Conservation (phyloP, 2,329 filamentous ascomycete species). For the Colletotrichum musae region DNA sequence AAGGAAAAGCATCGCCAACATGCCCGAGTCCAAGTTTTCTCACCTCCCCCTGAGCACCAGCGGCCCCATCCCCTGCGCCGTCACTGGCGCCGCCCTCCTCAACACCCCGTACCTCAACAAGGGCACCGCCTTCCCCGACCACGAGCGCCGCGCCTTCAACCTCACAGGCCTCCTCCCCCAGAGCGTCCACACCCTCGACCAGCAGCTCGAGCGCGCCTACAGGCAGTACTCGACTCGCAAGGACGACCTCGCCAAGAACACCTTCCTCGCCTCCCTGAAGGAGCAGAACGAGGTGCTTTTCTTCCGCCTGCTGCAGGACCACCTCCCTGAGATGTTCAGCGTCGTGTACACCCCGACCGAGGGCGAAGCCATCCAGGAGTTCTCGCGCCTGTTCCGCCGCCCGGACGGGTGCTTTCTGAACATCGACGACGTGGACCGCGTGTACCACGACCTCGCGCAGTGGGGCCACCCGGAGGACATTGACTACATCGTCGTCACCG, state of each 20-base stretch:
- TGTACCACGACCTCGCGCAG: conserved; percentile 76
- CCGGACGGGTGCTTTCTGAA: conserved; percentile 88
- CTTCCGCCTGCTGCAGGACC: conserved; percentile 81
- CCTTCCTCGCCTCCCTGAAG: conserved; percentile 87
- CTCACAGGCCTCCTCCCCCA: conserved; percentile 81
- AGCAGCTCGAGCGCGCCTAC: conserved; percentile 84
- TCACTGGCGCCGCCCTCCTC: conserved; percentile 53
- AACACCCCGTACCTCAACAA: conserved; percentile 75
- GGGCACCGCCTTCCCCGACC: conserved; percentile 80
- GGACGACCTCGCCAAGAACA: conserved; percentile 85
- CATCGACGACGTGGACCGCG: conserved; percentile 76
- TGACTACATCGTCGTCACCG: conserved; percentile 89
- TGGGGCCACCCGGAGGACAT: conserved; percentile 82
- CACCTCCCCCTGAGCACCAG: conserved; percentile 53
- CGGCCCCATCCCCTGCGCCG: conserved; percentile 54
- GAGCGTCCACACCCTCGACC: conserved; percentile 80
- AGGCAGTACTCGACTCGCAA: conserved; percentile 78
- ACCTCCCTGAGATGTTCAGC: conserved; percentile 89
- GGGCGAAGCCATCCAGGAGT: conserved; percentile 89
- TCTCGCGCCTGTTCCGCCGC: conserved; percentile 81
- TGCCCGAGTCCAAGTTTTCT: conserved; percentile 46
- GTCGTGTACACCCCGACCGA: conserved; percentile 95
- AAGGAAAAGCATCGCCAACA: neutral
- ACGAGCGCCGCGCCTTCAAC: conserved; percentile 79
- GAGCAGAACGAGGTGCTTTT: conserved; percentile 89